Conservation (phyloP, 2,329 filamentous ascomycete genomes). For the Chaetothyriales sp. region DNA sequence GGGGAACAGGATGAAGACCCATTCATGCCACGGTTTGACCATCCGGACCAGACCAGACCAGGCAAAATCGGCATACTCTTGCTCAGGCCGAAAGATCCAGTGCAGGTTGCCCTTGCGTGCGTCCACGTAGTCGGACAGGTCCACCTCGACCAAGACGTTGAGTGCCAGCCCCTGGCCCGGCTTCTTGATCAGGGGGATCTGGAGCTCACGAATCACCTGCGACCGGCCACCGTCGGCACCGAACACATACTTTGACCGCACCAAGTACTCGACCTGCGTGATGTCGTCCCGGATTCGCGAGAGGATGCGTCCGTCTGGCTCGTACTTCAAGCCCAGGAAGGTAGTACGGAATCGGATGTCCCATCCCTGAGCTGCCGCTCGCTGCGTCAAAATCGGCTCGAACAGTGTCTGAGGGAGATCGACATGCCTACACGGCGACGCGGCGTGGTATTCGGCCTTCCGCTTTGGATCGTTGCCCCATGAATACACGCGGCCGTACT, state of each 20-base stretch:
- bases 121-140: constrained; percentile 36
- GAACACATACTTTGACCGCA: constrained; percentile 38
- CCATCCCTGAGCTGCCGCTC: constrained; percentile 25
- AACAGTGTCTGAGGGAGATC: constrained; percentile 32
- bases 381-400: constrained; percentile 28
- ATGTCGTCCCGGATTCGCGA: constrained; percentile 25
- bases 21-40: constrained; percentile 50
- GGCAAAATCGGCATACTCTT: constrained; percentile 36
- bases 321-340: constrained; percentile 20
- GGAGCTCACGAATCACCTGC: constrained; percentile 31
- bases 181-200: constrained; percentile 32
- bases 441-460: constrained; percentile 26
- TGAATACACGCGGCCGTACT: constrained; percentile 28
- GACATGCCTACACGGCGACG: constrained; percentile 28
- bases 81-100: constrained; percentile 43
- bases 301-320: constrained; percentile 20
- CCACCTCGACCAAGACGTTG: constrained; percentile 36
- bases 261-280: constrained; percentile 20
- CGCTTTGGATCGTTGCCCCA: constrained; percentile 29
- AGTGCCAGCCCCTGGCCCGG: constrained; percentile 35
- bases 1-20: constrained; percentile 42
- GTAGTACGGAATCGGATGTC: constrained; percentile 27
- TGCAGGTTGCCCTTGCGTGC: constrained; percentile 44
- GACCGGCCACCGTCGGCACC: constrained; percentile 42
- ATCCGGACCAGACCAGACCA: constrained; percentile 40